Percentiles rank a stretch among this genome's conserved stretches.
Evolutionary conservation across 352 stramenopile genomes (phyloP).

Genomic region (Peronospora tabacina): DNA sequence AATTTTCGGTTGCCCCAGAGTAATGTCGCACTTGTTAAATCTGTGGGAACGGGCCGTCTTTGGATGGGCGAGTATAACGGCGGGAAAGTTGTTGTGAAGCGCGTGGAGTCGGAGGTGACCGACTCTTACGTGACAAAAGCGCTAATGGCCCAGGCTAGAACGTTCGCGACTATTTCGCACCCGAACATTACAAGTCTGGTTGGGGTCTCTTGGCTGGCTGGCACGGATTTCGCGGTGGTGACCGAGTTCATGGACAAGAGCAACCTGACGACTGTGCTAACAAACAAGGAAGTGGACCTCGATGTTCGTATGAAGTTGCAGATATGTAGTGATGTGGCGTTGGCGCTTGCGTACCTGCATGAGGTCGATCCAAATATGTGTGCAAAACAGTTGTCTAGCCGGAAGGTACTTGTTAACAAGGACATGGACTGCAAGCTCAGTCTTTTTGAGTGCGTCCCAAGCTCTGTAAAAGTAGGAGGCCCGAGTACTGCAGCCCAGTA

Average conservation of each 20-base stretch:
- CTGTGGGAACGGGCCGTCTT: constrained; percentile 37
- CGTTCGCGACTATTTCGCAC: constrained; percentile 45
- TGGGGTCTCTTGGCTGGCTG: constrained; percentile 60
- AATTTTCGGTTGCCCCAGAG: constrained; percentile 44
- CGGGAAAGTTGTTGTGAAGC: constrained; percentile 62
- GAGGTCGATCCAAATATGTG: constrained; percentile 37
- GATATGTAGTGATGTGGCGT: constrained; percentile 63
- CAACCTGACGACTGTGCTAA: constrained; percentile 50
- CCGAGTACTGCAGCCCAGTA: constrained; percentile 7
- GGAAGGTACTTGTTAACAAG: constrained; percentile 52
- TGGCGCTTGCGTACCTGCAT: constrained; percentile 58
- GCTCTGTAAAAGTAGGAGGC: constrained; percentile 27
- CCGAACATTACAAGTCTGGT: constrained; percentile 58
- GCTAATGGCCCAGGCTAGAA: constrained; percentile 48
- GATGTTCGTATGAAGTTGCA: constrained; percentile 45
- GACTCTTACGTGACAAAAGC: constrained; percentile 51
- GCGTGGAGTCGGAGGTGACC: constrained; percentile 55
- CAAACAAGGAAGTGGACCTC: constrained; percentile 46
- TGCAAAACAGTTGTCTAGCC: constrained; percentile 42
- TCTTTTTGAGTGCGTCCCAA: constrained; percentile 47
- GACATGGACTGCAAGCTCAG: constrained; percentile 48
- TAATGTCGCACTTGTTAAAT: constrained; percentile 50
- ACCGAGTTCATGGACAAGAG: constrained; percentile 72
- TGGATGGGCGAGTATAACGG: constrained; percentile 54
- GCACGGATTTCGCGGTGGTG: constrained; percentile 70